These are phyloP conservation scores for Yamadazyma nakazawae DNA, from an alignment of 805 yeast species.

Conservation along the genomic window DNA sequence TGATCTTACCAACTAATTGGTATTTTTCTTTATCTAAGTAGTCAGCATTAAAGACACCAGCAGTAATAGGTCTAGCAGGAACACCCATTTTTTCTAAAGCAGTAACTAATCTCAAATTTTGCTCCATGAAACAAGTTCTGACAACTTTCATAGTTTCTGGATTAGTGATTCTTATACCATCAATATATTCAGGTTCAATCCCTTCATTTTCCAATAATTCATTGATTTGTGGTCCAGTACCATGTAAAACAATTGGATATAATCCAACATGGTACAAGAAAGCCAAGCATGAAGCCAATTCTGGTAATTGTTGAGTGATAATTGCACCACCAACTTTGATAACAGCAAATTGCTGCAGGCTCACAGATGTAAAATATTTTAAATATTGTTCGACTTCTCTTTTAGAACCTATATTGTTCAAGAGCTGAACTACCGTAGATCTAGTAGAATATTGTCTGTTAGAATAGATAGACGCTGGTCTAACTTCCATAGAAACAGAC, in stretches of 20 bases:
- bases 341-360: slow-evolving; percentile 96
- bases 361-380: slow-evolving; percentile 93
- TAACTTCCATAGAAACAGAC: background rate
- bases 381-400: slow-evolving; percentile 97
- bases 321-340: slow-evolving; percentile 99
- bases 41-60: slow-evolving; percentile 94
- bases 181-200: slow-evolving; percentile 91
- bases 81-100: slow-evolving; percentile 96
- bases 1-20: slow-evolving; percentile 87
- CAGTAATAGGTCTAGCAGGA: slow-evolving; percentile 96
- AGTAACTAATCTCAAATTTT: slow-evolving; percentile 89
- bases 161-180: slow-evolving; percentile 95
- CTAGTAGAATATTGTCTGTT: slow-evolving; percentile 55
- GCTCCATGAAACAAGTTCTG: slow-evolving; percentile 91
- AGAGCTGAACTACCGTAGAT: slow-evolving; percentile 90
- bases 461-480: background rate
- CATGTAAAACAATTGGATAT: slow-evolving; percentile 94
- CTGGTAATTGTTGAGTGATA: slow-evolving; percentile 89
- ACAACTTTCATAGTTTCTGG: slow-evolving; percentile 94
- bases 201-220: slow-evolving; percentile 90
- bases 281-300: slow-evolving; percentile 92
- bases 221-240: slow-evolving; percentile 98
- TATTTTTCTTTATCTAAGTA: slow-evolving; percentile 88
- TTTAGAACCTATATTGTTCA: slow-evolving; percentile 95
- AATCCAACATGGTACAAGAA: slow-evolving; percentile 96